These are phyloP conservation scores for Candida sp. DNA, from an alignment of 1,139 yeast species.

Conservation along the genomic window DNA sequence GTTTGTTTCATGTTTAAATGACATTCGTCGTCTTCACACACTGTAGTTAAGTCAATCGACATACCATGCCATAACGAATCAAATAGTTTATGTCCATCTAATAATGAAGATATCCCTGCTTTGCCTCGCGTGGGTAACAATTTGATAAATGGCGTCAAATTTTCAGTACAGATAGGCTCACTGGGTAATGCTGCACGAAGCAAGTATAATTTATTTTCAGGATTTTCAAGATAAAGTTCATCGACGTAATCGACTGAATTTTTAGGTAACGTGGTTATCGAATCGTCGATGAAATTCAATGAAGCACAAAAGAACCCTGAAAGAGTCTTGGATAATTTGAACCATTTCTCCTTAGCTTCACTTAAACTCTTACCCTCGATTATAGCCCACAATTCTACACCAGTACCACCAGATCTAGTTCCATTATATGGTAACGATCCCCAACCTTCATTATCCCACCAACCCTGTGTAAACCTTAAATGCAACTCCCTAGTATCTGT, in stretches of 20 bases:
- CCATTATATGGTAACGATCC: slow-evolving; percentile 81
- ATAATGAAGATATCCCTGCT: slow-evolving; percentile 79
- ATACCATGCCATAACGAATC: slow-evolving; percentile 95
- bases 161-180: slow-evolving; percentile 97
- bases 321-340: slow-evolving; percentile 63
- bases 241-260: slow-evolving; percentile 12
- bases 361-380: slow-evolving; percentile 60
- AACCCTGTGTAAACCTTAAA: slow-evolving; percentile 86
- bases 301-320: slow-evolving; percentile 97
- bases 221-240: slow-evolving; percentile 17
- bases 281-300: slow-evolving; percentile 77
- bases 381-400: slow-evolving; percentile 91
- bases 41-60: slow-evolving; percentile 78
- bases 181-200: slow-evolving; percentile 88
- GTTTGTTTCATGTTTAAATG: slow-evolving; percentile 59
- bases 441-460: slow-evolving; percentile 93
- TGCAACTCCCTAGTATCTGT: slow-evolving; percentile 76
- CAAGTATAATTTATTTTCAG: slow-evolving; percentile 44
- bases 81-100: slow-evolving; percentile 95
- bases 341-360: slow-evolving; percentile 69
- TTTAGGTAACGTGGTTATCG: slow-evolving; percentile 74
- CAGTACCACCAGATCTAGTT: slow-evolving; percentile 80
- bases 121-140: slow-evolving; percentile 90
- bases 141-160: slow-evolving; percentile 89
- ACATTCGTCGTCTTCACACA: slow-evolving; percentile 43